These are phyloP conservation scores for Thalassiosira exigua DNA, from an alignment of 352 stramenopile species.

Conservation along the genomic window DNA sequence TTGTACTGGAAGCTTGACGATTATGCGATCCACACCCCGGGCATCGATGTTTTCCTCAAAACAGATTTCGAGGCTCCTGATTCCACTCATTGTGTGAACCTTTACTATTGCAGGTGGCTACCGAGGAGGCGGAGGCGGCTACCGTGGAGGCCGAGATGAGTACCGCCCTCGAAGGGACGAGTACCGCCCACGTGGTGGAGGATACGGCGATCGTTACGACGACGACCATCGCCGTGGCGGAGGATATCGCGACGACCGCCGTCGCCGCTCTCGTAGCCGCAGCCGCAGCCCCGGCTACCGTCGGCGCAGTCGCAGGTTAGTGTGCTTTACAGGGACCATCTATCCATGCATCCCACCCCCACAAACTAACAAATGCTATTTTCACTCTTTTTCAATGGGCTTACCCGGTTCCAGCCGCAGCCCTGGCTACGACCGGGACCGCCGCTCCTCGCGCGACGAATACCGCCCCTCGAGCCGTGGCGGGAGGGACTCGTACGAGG, in stretches of 20 bases:
- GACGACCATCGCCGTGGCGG: conserved; percentile 41
- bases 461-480: conserved; percentile 28
- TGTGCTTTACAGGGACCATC: too few relatives aligned
- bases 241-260: conserved; percentile 39
- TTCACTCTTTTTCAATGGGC: not conserved
- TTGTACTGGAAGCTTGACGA: too few relatives aligned
- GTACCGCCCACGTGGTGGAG: conserved; percentile 8
- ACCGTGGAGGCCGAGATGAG: conserved; percentile 16
- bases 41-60: not conserved
- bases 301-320: conserved; percentile 16
- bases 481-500: conserved; percentile 32
- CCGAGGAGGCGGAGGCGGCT: conserved; percentile 20
- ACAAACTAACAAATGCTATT: not conserved
- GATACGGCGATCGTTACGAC: conserved; percentile 31
- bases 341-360: too few relatives aligned
- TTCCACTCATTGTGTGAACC: not conserved
- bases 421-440: conserved; percentile 36
- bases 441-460: conserved; percentile 37
- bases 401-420: conserved; percentile 22
- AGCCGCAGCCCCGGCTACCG: conserved; percentile 26
- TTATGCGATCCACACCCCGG: not conserved
- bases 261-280: conserved; percentile 18
- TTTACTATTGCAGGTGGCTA: conserved; percentile 19
- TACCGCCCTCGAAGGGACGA: conserved; percentile 14
- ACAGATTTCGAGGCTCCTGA: too few relatives aligned